A percentile compares a stretch with the other conserved stretches of the same genome.
Conservation (phyloP, 345 rosid species). For the Eucalyptus regnans region DNA sequence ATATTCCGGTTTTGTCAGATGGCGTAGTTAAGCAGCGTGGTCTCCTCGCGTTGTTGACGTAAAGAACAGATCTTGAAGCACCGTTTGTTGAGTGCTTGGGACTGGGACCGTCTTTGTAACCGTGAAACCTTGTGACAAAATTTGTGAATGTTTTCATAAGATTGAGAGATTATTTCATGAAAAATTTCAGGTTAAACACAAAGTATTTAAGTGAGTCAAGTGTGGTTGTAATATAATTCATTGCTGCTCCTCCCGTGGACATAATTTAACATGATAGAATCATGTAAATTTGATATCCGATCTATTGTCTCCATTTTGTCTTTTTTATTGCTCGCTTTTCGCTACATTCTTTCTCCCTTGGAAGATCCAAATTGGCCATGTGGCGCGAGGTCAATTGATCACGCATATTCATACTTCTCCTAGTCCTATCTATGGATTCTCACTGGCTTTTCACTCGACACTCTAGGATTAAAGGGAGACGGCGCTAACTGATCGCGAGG, state of each 20-base stretch:
- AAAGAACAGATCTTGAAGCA: too few relatives aligned
- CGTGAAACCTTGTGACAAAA: too few relatives aligned
- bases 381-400: accelerated
- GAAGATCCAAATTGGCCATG: background rate
- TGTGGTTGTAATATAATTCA: accelerated
- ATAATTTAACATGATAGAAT: too few relatives aligned
- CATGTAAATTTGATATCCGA: too few relatives aligned
- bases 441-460: background rate
- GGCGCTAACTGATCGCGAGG: background rate
- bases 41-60: too few relatives aligned
- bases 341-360: background rate
- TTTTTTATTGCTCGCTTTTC: too few relatives aligned
- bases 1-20: too few relatives aligned
- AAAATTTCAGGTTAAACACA: accelerated
- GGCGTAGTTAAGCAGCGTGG: too few relatives aligned
- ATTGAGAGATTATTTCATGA: too few relatives aligned
- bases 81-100: too few relatives aligned
- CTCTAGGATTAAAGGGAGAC: background rate
- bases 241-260: accelerated
- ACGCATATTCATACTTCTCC: background rate
- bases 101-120: too few relatives aligned
- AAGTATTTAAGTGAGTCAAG: accelerated
- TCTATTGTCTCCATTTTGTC: accelerated
- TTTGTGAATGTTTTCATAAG: too few relatives aligned
- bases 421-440: background rate